A percentile compares a stretch with the other conserved stretches of the same genome.
Evolutionary conservation across 2,329 filamentous ascomycete genomes (phyloP).

Genomic region (Metarhizium anisopliae): DNA sequence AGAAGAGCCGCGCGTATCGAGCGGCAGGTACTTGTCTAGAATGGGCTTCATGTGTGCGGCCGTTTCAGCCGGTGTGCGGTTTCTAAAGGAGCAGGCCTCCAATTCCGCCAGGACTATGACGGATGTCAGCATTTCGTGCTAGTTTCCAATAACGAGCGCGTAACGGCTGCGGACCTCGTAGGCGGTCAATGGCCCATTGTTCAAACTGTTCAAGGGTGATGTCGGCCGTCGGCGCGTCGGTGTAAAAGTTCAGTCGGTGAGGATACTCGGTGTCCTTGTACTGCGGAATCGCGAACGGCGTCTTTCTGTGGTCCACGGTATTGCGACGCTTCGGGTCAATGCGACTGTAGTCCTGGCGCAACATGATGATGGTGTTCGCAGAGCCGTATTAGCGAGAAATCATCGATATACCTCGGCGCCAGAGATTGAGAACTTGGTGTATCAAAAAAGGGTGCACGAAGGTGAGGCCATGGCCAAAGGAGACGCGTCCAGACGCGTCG

Average conservation of each 20-base stretch:
- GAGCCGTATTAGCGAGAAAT: not conserved
- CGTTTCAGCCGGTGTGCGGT: slow-evolving; percentile 76
- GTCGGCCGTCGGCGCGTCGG: slow-evolving; percentile 78
- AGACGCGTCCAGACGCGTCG: slow-evolving; percentile 27
- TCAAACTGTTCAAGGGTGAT: slow-evolving; percentile 97
- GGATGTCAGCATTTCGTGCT: not conserved
- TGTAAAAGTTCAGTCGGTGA: slow-evolving; percentile 87
- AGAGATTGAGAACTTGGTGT: not conserved
- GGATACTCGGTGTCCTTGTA: slow-evolving; percentile 76
- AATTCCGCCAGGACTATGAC: slow-evolving; percentile 71
- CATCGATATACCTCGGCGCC: not conserved
- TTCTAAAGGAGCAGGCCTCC: slow-evolving; percentile 92
- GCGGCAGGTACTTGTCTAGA: slow-evolving; percentile 76
- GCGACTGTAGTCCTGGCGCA: slow-evolving; percentile 42
- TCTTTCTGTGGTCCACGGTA: slow-evolving; percentile 70
- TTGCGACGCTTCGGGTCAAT: slow-evolving; percentile 66
- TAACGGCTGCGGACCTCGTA: slow-evolving; percentile 53
- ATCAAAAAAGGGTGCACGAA: not conserved
- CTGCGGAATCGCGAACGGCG: slow-evolving; percentile 70
- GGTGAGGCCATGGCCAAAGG: slow-evolving; percentile 4
- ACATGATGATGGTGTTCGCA: slow-evolving; percentile 26
- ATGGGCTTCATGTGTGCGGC: slow-evolving; percentile 75
- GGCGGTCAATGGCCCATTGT: slow-evolving; percentile 91
- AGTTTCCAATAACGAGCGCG: not conserved
- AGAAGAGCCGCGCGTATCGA: slow-evolving; percentile 64